Conservation (phyloP, 208 protist genomes). For the Leishmania mexicana region DNA sequence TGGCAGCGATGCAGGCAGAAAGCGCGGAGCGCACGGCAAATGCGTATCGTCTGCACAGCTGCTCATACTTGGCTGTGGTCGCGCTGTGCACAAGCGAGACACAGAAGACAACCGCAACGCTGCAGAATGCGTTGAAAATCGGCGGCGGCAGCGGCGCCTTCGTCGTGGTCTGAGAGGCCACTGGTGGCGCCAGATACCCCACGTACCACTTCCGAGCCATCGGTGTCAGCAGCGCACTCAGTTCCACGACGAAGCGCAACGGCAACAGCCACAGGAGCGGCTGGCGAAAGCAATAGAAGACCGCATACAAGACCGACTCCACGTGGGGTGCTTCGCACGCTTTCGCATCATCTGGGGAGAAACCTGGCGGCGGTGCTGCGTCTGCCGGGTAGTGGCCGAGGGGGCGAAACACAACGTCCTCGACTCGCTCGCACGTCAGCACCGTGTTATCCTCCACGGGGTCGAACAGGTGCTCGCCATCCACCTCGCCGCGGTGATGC, state of each 20-base stretch:
- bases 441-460: conserved; percentile 27
- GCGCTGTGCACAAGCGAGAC: not conserved
- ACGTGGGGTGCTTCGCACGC: no score
- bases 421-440: conserved; percentile 52
- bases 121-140: no score
- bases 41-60: conserved; percentile 8
- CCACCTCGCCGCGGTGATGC: conserved; percentile 46
- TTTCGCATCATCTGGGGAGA: no score
- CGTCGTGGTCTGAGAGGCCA: not conserved
- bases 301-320: no score
- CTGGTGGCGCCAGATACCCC: no score
- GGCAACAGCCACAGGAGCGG: no score
- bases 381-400: no score
- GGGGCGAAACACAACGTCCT: not conserved
- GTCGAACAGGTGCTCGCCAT: conserved; percentile 69
- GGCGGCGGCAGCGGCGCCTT: no score
- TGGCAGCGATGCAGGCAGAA: conserved; percentile 77
- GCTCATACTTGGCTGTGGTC: conserved; percentile 9
- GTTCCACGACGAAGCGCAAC: no score
- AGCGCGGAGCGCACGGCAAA: conserved; percentile 43
- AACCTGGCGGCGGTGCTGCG: no score
- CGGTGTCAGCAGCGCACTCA: conserved; percentile 41
- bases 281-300: no score
- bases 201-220: conserved; percentile 49
- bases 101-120: no score